Evolutionary conservation across 2,329 filamentous ascomycete species (phyloP), one percentile per base, ranked within the genome.

Genomic region (Alternaria atra): DNA sequence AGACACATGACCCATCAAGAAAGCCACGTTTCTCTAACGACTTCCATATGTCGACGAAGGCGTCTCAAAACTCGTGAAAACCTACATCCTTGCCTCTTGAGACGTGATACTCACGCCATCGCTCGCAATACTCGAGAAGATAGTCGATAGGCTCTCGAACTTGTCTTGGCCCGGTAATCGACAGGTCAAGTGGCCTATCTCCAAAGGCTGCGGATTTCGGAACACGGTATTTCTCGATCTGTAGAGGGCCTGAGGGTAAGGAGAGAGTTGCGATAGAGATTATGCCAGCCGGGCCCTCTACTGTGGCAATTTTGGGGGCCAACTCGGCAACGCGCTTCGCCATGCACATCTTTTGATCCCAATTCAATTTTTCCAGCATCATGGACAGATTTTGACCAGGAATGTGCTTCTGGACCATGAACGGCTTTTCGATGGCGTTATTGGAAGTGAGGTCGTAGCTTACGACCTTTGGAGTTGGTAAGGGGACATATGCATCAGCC

Each of bases 1-100:
- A 65, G 12, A 46, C 55, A 60, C 50, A 68, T 17, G 60, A 43
- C 9, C 58, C 60, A 17, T 58, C 52, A 27, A 66, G 58, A 30
- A 57, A 61, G 5, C 64, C 60, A 13, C 61, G 62, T 17, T 54
- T 17, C 13, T 69, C 34, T 13, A 72, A 66, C 6, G 65, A 46
- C 2, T 53, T 44, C 10, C 58, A 52, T 6, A 67, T 67, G 6
- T 52, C 54, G 15, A 50, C 32, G 15, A 67, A 55, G 8, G 54
- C 43, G 30, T 66, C 52, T 59, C 60, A 73, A 5, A 64, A 47
- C 2, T 20, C 20, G 20, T 20, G 20, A 20, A 20, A 20, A 20
- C 20, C 20, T 20, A 20, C 20, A 20, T 20, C 20, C 20, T 20
- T 20, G 20, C 20, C 20, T 20, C 20, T 20, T 20, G 27, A 29